Percentiles rank a stretch among this genome's conserved stretches.
phyloP scores from a whole-genome alignment of 2,329 filamentous ascomycete genomes.

The Biscogniauxia mediterranea region DNA sequence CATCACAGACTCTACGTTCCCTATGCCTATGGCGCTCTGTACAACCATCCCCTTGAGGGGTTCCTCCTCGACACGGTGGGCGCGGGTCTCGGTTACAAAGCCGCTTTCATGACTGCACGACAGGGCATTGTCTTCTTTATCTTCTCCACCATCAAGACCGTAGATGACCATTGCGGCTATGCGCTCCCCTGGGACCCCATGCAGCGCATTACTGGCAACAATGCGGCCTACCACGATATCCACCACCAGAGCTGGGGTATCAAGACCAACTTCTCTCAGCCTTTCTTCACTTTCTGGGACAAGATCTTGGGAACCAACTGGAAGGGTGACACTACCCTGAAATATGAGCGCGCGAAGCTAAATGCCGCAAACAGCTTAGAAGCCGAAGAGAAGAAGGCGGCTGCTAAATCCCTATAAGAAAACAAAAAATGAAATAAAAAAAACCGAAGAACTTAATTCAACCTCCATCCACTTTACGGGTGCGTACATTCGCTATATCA shows the following conservation, averaged over 20 bases:
- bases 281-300: conserved; percentile 97
- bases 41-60: conserved; percentile 94
- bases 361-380: conserved; percentile 38
- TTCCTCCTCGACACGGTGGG: conserved; percentile 91
- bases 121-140: conserved; percentile 90
- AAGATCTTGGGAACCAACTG: conserved; percentile 77
- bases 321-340: conserved; percentile 57
- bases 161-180: conserved; percentile 97
- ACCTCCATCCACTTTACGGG: neutral
- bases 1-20: conserved; percentile 97
- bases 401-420: conserved; percentile 28
- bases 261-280: conserved; percentile 90
- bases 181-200: conserved; percentile 93
- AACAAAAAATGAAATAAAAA: neutral
- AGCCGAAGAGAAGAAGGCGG: conserved; percentile 47
- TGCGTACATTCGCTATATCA: neutral
- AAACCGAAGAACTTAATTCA: neutral
- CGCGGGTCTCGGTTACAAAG: conserved; percentile 78
- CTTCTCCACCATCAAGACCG: conserved; percentile 88
- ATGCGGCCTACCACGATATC: conserved; percentile 94
- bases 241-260: conserved; percentile 99
- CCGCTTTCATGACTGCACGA: conserved; percentile 77
- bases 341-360: conserved; percentile 42
- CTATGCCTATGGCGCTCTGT: conserved; percentile 93
- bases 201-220: conserved; percentile 89